Percentiles rank a stretch among this genome's conserved stretches.
phyloP scores from a whole-genome alignment of 768 basidiomycete species.

The Suillus cothurnatus region DNA sequence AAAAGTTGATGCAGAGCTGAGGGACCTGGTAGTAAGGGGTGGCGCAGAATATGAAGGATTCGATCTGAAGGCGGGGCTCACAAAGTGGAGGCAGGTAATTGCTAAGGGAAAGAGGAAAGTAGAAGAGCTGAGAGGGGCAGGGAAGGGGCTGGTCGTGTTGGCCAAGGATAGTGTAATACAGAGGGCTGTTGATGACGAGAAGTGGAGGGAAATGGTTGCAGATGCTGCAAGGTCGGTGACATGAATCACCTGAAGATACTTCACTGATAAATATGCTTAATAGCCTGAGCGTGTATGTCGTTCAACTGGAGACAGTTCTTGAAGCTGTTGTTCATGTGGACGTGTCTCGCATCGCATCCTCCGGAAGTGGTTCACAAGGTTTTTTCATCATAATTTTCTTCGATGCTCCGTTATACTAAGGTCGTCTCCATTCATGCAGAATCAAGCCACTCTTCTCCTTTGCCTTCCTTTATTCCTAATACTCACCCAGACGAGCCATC shows the following conservation, averaged over 20 bases:
- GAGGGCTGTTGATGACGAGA: conserved; percentile 52
- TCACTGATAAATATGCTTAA: conserved; percentile 11
- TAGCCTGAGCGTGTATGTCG: conserved; percentile 46
- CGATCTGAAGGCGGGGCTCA: conserved; percentile 49
- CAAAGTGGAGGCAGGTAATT: conserved; percentile 54
- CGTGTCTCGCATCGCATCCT: conserved; percentile 30
- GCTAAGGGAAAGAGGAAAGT: conserved; percentile 53
- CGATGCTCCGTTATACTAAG: background rate
- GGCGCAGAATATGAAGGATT: conserved; percentile 67
- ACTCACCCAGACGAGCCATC: conserved; percentile 55
- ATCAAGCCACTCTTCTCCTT: conserved; percentile 33
- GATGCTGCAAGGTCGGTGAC: conserved; percentile 52
- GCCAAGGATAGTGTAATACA: conserved; percentile 50
- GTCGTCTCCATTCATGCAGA: conserved; percentile 6
- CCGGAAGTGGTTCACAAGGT: conserved; percentile 23
- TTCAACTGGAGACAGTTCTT: conserved; percentile 49
- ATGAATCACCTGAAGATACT: conserved; percentile 2
- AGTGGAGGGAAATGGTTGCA: conserved; percentile 53
- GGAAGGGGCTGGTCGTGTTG: conserved; percentile 53
- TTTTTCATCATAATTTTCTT: background rate
- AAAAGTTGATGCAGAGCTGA: conserved; percentile 49
- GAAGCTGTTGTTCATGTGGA: conserved; percentile 49
- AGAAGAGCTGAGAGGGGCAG: conserved; percentile 30
- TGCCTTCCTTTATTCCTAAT: conserved; percentile 55
- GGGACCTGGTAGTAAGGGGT: conserved; percentile 57